Base-by-base conservation (phyloP, 768 basidiomycete genomes). In the Stropharia rugosoannulata region DNA sequence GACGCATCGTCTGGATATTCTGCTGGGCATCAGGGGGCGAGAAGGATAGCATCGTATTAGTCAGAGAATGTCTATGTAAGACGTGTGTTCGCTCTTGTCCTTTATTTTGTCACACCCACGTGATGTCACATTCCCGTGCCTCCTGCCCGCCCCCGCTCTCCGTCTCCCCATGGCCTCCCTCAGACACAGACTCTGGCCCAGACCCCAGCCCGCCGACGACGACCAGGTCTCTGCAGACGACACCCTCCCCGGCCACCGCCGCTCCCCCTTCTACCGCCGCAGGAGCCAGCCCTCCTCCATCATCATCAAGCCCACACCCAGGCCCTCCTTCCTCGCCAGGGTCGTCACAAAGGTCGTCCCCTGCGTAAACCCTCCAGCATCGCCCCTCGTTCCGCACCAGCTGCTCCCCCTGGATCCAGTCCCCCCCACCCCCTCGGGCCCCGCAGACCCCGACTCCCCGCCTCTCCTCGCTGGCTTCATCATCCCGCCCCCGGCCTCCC, bases 301-400 rank as follows among this genome's bases (percentile, higher is more conserved):
- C 18, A 64, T 74, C 54, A 57, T 65, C 52, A 77, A 75, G 60
- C 58, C 68, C 19, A 37, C 60, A 25, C 9, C 3, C 27, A 78
- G 80, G 72, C 73, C 77, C 50, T 87, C 87, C 40, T 81, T 90
- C 63, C 72, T 89, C 53, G 78, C 82, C 48, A 82, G 80, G 65
- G 75, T 90, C 51, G 73, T 90, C 57, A 82, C 80, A 61, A 82
- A 78, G 59, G 78, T 90, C 60, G 80, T 90, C 44, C 89, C 89
- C 29, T 90, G 89, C 58, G 76, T 89, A 27, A 74, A 78, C 12
- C 74, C 82, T 16, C 78, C 75, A 32, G 69, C 72, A 29, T 51
- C 81, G 77, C 64, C 67, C 36, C 58, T 62, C 40, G 52, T 62
- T 38, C 55, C 61, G 38, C 22, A 22, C 22, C 22, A 22, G 22